Evolutionary conservation across 2,329 filamentous ascomycete species (phyloP), one percentile per base, ranked within the genome.

Genomic region (Trichoderma harzianum): DNA sequence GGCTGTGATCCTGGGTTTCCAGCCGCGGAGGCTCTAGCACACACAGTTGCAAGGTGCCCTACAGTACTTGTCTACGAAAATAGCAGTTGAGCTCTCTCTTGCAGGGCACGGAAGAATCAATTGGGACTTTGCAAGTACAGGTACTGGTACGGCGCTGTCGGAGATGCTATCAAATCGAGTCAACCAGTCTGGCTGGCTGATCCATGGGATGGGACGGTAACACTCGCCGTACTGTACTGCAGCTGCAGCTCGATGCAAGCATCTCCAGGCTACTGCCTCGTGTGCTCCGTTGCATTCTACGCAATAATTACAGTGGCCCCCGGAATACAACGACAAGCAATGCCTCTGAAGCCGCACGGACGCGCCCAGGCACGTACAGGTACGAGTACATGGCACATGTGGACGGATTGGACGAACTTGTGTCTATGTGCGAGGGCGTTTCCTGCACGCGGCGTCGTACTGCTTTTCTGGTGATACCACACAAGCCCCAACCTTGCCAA

Each of bases 391-490:
- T 21, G 43, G n/a, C 47, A 43, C 51, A 43, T 58, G 53, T 68
- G 65, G 36, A 68, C 57, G 36, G 34, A 68, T 68, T 68, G 65
- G 65, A 68, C 36, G 55, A 58, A 69, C 57, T n/a, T 69, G 39
- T 69, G 55, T 39, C 66, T 55, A 61, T 69, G 66, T 61, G 66
- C 32, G 66, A 69, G 66, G 53, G 30, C 26, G 18, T 60, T 61
- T 61, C 57, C 55, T 62, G 66, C 66, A 69, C 39, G 66, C 57
- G 57, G 66, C 39, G 57, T 62, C 55, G 66, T 21, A 69, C 66
- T 53, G 66, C 28, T 47, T 53, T 8, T 32, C 24, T 51, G 51
- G 32, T 30, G 53, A 57, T 34, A 53, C 57, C 39, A 69, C 51
- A 51, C 64, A 58, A 67, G 30, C 43, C 47, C 63, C 16, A 57